Base-by-base conservation (phyloP, 192 early-diverging fungal genomes). In the Backusella tarrabulga region DNA sequence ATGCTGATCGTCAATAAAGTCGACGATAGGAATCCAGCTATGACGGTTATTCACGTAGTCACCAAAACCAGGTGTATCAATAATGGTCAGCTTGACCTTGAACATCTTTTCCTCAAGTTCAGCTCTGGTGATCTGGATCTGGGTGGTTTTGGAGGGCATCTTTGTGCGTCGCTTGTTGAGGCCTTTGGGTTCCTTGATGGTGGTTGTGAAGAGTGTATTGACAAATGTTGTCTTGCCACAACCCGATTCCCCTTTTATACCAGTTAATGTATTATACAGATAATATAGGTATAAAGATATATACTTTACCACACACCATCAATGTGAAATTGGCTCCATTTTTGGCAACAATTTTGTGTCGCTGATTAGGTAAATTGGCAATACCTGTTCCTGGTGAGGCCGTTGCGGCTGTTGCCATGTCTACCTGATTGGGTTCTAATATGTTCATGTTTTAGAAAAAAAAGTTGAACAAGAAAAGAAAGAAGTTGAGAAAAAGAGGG, bases 1-100 rank as follows among this genome's bases (percentile, higher is more conserved):
- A 87, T 99, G 97, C 86, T 99, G 98, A 77, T 98, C 97, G 83
- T 99, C 98, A 73, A 99, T 90, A 85, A 97, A 99, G 72, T 99
- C 95, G 56, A 99, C 91, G 76, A 99, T 94, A 12, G 98, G 97
- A 60, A 95, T 94, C 97, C 97, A 99, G 84, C 95, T 95, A 81
- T 99, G 95, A 77, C 93, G 92, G 85, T 96, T 96, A 85, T 96
- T 94, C 69, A 95, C 93, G 77, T 93, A 96, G 83, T 96, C 95
- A 72, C 95, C 95, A 80, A 96, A 96, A 34, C 95, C 94, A 60
- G 92, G 95, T 11, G 94, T 95, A 81, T 95, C 96, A 70, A 99
- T 95, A 23, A 99, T 93, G 71, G 94, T 95, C 78, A 99, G 86
- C 76, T 96, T 94, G 72, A 97, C 96, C 74, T 93, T 95, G 90